Evolutionary conservation across 106 monocot genomes (phyloP), one percentile per base, ranked within the genome.

Genomic region (Amphibolis antarctica): DNA sequence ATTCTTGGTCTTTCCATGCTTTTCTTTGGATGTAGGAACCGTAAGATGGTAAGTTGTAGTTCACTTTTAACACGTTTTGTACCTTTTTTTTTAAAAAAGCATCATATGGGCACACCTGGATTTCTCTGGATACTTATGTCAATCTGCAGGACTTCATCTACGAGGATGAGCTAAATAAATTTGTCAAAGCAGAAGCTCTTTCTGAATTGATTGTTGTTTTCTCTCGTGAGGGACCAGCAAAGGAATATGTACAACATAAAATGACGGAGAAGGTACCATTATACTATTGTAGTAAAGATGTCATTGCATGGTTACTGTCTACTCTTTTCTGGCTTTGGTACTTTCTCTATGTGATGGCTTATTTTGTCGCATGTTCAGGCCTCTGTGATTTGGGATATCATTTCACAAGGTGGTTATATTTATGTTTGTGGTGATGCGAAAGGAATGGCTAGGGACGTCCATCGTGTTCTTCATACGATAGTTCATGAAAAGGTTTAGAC

Each of bases 401-500:
- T 92, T 46, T 88, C 87, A 12, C 67, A 72, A 43, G 75, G 80
- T 28, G 90, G 80, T 23, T 86, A 90, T 66, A 56, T 84, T 36
- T 92, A 92, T 62, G 91, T 92, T 9, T 92, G 91, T 69, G 91
- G 91, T 46, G 91, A 92, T 80, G 92, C 92, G 9, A 92, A 92
- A 66, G 92, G 92, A 31, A 92, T 92, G 92, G 92, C 92, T 53
- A 75, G 80, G 75, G 92, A 92, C 66, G 92, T 92, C 29, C 92
- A 92, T 56, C 71, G 84, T 26, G 67, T 76, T 71, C 88, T 92
- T 67, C 92, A 92, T 51, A 76, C 80, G 28, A 85, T 92, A 42
- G 80, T 76, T 25, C 82, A 88, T 60, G 85, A 85, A 17, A 81
- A 92, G 84, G 88, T 86, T 77, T 18, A 42, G 42, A 21, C 60